These are phyloP conservation scores for Suillus alpinus DNA, from an alignment of 768 basidiomycete genomes.

Conservation along the genomic window DNA sequence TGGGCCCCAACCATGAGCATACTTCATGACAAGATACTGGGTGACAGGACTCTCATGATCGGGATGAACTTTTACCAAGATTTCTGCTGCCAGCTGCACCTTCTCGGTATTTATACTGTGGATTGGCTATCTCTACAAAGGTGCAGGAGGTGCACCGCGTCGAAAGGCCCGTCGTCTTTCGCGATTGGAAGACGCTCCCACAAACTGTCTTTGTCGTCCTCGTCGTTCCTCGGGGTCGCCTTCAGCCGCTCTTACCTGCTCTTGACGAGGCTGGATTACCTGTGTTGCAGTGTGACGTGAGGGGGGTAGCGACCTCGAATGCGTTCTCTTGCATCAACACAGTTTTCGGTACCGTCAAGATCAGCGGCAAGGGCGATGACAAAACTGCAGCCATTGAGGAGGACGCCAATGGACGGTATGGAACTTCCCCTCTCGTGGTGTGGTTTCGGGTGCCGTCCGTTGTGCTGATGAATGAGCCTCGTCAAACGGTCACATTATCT, in stretches of 20 bases:
- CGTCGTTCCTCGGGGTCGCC: slow-evolving; percentile 28
- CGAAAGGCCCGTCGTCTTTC: slow-evolving; percentile 22
- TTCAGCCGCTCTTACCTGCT: slow-evolving; percentile 18
- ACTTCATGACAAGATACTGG: slow-evolving; percentile 20
- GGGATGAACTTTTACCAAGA: slow-evolving; percentile 43
- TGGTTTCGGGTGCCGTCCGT: slow-evolving; percentile 16
- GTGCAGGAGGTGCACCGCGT: slow-evolving; percentile 10
- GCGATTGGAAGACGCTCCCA: slow-evolving; percentile 29
- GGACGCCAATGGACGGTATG: slow-evolving; percentile 17
- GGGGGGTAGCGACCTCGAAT: slow-evolving; percentile 3
- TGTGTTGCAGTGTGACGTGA: slow-evolving; percentile 21
- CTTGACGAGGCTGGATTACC: slow-evolving; percentile 21
- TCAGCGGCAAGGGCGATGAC: slow-evolving; percentile 18
- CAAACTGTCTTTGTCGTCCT: slow-evolving; percentile 30
- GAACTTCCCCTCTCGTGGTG: slow-evolving; percentile 18
- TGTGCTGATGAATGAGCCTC: slow-evolving; percentile 11
- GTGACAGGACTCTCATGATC: slow-evolving; percentile 18
- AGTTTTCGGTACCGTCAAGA: slow-evolving; percentile 18
- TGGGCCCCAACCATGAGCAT: slow-evolving; percentile 43
- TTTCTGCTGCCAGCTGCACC: slow-evolving; percentile 42
- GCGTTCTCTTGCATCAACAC: slow-evolving; percentile 20
- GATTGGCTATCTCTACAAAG: slow-evolving; percentile 15
- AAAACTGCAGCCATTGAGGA: slow-evolving; percentile 11
- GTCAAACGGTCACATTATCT: slow-evolving; percentile 15
- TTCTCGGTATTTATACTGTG: slow-evolving; percentile 36